Base-by-base conservation (phyloP, 2,329 filamentous ascomycete species). In the Hymenoscyphus salicellus region DNA sequence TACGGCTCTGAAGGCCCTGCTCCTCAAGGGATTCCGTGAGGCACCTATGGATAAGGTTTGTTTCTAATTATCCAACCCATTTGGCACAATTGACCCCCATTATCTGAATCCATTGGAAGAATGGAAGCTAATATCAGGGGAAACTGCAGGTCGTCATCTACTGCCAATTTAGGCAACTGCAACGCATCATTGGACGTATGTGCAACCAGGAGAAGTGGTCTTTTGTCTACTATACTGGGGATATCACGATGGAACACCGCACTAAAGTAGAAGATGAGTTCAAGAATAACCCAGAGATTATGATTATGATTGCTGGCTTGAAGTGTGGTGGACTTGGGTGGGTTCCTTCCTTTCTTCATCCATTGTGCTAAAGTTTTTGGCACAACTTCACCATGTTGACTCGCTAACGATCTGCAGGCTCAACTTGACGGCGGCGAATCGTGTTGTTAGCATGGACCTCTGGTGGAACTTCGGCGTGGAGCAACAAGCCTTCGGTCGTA, bases 401-500 rank as follows among this genome's bases (percentile, higher is more conserved):
- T 58, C 43, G 23, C 38, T 56, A 16, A 26, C n/a, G 20, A 16
- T 38, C 5, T 46, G 30, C 23, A 70, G 72, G 17, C 78, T 89
- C 26, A 88, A 89, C 69, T 76, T 89, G 11, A 86, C 84, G 0
- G 82, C 82, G 74, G 86, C 87, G 0, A 75, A 74, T 60, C 74
- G 74, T 10, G 72, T 72, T 30, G 81, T 84, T 49, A 75, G 78
- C 16, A 72, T 84, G 2, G 72, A 74, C 61, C 68, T 75, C 3
- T 74, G 72, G 80, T 75, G 73, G 73, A 75, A 75, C 58, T 72
- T 74, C 41, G 70, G 67, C 4, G 72, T 75, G 2, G 87, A 92
- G 69, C 77, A 86, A n/a, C 89, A 92, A 70, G 87, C 84, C 0
- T 82, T 82, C 46, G 78, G 78, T 1, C 83, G 90, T 0, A 83